phyloP scores from a whole-genome alignment of 345 rosid genomes.

The Arabis hirsuta region DNA sequence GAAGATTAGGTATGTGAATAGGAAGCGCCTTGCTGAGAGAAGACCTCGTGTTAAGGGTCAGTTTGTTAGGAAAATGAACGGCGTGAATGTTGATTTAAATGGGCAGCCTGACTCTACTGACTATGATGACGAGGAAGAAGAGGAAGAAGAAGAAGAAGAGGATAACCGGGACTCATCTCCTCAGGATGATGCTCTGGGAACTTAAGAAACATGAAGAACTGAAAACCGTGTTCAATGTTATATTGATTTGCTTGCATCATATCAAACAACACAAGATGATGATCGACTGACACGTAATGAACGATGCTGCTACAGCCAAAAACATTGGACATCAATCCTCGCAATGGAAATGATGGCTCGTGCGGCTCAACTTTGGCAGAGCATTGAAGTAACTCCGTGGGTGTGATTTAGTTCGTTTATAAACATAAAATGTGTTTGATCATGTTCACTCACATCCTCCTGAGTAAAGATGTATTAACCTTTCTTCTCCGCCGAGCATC shows the following conservation, averaged over 20 bases:
- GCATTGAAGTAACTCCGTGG: slow-evolving; percentile 13
- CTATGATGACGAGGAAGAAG: slow-evolving; percentile 81
- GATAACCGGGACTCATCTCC: slow-evolving; percentile 70
- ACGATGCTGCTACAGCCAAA: slow-evolving; percentile 28
- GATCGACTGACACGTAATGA: slow-evolving; percentile 4
- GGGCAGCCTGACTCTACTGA: slow-evolving; percentile 75
- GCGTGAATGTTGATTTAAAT: slow-evolving; percentile 80
- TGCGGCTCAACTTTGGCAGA: slow-evolving; percentile 28
- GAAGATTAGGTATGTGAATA: slow-evolving; percentile 90
- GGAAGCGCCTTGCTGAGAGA: slow-evolving; percentile 93
- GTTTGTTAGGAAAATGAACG: slow-evolving; percentile 90
- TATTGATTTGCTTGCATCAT: slow-evolving; percentile 25
- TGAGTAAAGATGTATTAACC: slow-evolving; percentile 26
- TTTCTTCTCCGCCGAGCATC: slow-evolving; percentile 28
- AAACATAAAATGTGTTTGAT: slow-evolving; percentile 21
- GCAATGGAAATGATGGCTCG: slow-evolving; percentile 19
- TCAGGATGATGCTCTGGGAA: slow-evolving; percentile 58
- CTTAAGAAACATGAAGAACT: slow-evolving; percentile 33
- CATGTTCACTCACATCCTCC: slow-evolving; percentile 21
- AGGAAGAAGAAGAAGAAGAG: slow-evolving; percentile 54
- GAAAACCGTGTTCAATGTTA: slow-evolving; percentile 13
- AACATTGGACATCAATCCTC: neutral
- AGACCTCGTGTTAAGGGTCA: slow-evolving; percentile 98
- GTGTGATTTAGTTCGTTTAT: slow-evolving; percentile 32
- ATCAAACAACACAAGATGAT: slow-evolving; percentile 18